These are phyloP conservation scores for Medicago lupulina DNA, from an alignment of 306 rosid genomes.

Conservation along the genomic window DNA sequence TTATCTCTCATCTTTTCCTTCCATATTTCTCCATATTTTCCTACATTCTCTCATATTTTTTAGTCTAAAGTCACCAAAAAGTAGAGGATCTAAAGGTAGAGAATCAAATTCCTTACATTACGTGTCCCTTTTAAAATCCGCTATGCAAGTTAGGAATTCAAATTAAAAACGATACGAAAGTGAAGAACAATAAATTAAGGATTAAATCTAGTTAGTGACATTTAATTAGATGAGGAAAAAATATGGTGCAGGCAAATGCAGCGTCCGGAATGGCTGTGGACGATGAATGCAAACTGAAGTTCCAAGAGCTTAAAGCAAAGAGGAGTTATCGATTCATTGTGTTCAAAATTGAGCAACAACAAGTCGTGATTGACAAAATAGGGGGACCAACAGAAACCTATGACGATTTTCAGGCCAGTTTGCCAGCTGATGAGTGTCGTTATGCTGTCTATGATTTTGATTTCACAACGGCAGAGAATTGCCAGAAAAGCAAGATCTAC, in stretches of 20 bases:
- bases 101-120: not conserved
- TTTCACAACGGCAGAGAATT: conserved; percentile 78
- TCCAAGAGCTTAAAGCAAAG: conserved; percentile 74
- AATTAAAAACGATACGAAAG: not conserved
- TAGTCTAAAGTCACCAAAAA: too few species aligned
- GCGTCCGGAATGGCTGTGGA: conserved; percentile 89
- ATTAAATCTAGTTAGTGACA: not conserved
- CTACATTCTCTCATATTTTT: too few species aligned
- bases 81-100: too few species aligned
- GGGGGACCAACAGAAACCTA: conserved; percentile 63
- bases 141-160: not conserved
- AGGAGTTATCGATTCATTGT: conserved; percentile 76
- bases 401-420: conserved; percentile 69
- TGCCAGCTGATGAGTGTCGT: conserved; percentile 85
- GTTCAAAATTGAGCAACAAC: conserved; percentile 71
- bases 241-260: conserved; percentile 71
- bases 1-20: too few species aligned
- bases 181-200: not conserved
- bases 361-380: conserved; percentile 71
- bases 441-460: conserved; percentile 84
- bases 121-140: not conserved
- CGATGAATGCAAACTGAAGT: conserved; percentile 85
- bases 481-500: conserved; percentile 96
- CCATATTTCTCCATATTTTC: too few species aligned
- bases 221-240: not conserved